Percentiles rank a stretch among this genome's conserved stretches.
Conservation (phyloP, 164 flowering plant species). For the Warburgia ugandensis region DNA sequence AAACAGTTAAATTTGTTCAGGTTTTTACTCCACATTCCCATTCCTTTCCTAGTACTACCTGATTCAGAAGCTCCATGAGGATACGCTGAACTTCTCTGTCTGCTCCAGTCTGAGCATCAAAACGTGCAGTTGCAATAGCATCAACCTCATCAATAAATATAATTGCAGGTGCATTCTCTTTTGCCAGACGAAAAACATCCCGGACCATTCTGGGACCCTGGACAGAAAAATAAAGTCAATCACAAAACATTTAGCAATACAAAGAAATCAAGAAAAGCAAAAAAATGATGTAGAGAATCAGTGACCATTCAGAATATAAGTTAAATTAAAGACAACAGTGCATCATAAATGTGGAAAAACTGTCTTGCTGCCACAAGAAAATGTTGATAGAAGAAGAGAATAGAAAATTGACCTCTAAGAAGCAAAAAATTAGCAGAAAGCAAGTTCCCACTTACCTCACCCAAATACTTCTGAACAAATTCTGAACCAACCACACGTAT, state of each 20-base stretch:
- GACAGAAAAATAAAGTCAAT: background rate
- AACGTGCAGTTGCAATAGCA: conserved; percentile 97
- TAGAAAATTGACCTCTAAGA: background rate
- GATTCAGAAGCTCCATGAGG: conserved; percentile 93
- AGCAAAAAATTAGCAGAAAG: background rate
- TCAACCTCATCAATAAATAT: conserved; percentile 98
- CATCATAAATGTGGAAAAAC: too few relatives aligned
- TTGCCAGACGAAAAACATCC: conserved; percentile 95
- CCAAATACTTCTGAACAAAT: conserved; percentile 95
- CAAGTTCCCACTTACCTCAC: conserved; percentile 56
- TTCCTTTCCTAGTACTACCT: too few relatives aligned
- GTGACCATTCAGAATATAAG: too few relatives aligned
- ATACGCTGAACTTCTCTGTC: conserved; percentile 98
- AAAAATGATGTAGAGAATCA: background rate
- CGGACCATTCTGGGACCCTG: conserved; percentile 99
- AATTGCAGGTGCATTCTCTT: conserved; percentile 96
- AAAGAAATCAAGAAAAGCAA: background rate
- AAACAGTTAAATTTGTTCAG: too few relatives aligned
- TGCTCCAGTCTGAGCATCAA: conserved; percentile 99
- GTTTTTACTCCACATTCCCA: too few relatives aligned
- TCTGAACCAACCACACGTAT: conserved; percentile 97
- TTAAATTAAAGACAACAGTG: too few relatives aligned
- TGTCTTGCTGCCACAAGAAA: background rate
- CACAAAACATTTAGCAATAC: background rate
- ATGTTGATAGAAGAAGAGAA: background rate